phyloP scores from a whole-genome alignment of 306 rosid genomes.

The Benincasa hispida region DNA sequence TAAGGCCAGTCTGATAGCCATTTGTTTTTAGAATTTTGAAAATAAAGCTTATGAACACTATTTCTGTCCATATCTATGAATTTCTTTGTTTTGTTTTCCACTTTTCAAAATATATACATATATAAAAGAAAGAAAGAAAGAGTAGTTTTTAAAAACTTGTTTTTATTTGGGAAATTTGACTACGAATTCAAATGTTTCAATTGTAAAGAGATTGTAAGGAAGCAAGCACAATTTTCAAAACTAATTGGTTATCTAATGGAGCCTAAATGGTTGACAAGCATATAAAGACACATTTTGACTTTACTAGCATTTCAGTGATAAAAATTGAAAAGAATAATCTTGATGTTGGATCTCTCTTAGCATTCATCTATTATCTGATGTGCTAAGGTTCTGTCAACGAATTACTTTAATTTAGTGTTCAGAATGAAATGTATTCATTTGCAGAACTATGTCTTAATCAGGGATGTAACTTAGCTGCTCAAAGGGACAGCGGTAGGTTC shows the following conservation, averaged over 20 bases:
- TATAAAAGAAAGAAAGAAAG: too few species aligned
- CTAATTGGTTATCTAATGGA: not conserved
- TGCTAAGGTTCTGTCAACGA: not conserved
- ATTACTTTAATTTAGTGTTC: not conserved
- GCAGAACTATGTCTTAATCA: constrained; percentile 15
- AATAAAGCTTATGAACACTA: not conserved
- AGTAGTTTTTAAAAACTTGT: too few species aligned
- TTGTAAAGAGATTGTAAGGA: too few species aligned
- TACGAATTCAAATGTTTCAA: too few species aligned
- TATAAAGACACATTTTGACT: not conserved
- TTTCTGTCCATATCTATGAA: too few species aligned
- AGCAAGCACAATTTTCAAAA: not conserved
- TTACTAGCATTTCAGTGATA: not conserved
- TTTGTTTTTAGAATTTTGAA: not conserved
- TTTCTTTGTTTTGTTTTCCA: too few species aligned
- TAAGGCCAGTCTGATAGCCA: not conserved
- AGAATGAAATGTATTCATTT: constrained; percentile 4
- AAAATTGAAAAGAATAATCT: not conserved
- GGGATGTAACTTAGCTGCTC: constrained; percentile 90
- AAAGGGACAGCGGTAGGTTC: constrained; percentile 51
- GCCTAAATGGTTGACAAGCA: not conserved
- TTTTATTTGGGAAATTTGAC: too few species aligned
- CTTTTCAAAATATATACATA: too few species aligned
- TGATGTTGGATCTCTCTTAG: not conserved
- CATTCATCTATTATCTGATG: not conserved